phyloP scores from a whole-genome alignment of 1,284 basidiomycete genomes.

The Cryptococcus depauperatus region DNA sequence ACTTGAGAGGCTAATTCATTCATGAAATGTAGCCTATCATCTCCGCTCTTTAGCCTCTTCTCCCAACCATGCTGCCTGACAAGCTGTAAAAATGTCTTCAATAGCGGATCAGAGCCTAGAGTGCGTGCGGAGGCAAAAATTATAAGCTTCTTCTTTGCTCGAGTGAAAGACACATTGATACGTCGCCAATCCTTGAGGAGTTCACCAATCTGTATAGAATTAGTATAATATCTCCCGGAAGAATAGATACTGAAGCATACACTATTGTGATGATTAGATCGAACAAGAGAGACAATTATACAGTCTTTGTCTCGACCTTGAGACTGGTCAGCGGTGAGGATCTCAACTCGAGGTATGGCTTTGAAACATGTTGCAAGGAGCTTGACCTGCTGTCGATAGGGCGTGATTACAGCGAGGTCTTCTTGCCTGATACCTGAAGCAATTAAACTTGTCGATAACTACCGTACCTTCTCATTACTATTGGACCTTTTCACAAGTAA shows the following conservation, averaged over 20 bases:
- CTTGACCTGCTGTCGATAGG: conserved; percentile 94
- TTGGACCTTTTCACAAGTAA: not conserved
- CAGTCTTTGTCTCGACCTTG: conserved; percentile 96
- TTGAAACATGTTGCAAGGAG: conserved; percentile 57
- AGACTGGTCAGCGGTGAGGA: conserved; percentile 88
- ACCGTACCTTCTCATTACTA: conserved; percentile 19
- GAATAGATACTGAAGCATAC: conserved; percentile 48
- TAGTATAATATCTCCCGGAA: not conserved
- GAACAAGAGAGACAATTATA: conserved; percentile 84
- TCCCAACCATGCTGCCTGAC: conserved; percentile 58
- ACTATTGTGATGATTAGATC: conserved; percentile 66
- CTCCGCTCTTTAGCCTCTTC: conserved; percentile 51
- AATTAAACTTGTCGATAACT: conserved; percentile 61
- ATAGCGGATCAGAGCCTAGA: conserved; percentile 52
- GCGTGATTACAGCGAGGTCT: conserved; percentile 79
- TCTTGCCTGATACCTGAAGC: conserved; percentile 57
- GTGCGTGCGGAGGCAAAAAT: conserved; percentile 78
- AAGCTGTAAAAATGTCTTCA: conserved; percentile 64
- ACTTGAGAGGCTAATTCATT: not conserved
- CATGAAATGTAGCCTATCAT: conserved; percentile 45
- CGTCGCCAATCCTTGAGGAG: conserved; percentile 89
- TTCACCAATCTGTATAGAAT: conserved; percentile 62
- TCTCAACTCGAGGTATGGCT: conserved; percentile 56
- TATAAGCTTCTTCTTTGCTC: conserved; percentile 83
- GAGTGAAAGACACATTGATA: conserved; percentile 93